Evolutionary conservation across 805 yeast genomes (phyloP).

Genomic region (Ogataea ramenticola): DNA sequence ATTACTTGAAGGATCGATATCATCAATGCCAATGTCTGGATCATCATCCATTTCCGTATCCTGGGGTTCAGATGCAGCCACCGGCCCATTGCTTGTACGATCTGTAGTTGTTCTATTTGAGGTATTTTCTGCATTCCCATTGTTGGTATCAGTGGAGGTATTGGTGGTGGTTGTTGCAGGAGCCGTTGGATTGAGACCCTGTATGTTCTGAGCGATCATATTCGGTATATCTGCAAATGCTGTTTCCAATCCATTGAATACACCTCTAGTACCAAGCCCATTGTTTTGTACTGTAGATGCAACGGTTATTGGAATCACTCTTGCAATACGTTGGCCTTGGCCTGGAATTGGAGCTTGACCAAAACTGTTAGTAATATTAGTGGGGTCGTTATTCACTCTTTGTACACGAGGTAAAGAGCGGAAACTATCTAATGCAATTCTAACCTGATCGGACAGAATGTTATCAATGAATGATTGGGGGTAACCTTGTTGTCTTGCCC

Average conservation of each 20-base stretch:
- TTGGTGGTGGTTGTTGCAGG: neutral
- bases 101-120: neutral
- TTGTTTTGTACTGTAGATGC: no score
- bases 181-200: neutral
- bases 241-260: no score
- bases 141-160: neutral
- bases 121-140: neutral
- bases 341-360: no score
- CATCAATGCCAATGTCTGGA: neutral
- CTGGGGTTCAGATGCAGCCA: neutral
- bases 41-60: neutral
- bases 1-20: neutral
- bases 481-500: constrained; percentile 28
- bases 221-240: no score
- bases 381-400: neutral
- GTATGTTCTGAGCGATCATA: no score
- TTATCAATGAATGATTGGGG: constrained; percentile 20
- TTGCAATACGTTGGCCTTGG: no score
- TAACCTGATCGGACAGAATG: constrained; percentile 17
- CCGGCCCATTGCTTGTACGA: neutral
- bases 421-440: constrained; percentile 16
- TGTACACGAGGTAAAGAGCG: constrained; percentile 1
- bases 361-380: no score
- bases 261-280: no score
- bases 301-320: no score